phyloP scores from a whole-genome alignment of 352 stramenopile genomes.

The Phytophthora quininea region DNA sequence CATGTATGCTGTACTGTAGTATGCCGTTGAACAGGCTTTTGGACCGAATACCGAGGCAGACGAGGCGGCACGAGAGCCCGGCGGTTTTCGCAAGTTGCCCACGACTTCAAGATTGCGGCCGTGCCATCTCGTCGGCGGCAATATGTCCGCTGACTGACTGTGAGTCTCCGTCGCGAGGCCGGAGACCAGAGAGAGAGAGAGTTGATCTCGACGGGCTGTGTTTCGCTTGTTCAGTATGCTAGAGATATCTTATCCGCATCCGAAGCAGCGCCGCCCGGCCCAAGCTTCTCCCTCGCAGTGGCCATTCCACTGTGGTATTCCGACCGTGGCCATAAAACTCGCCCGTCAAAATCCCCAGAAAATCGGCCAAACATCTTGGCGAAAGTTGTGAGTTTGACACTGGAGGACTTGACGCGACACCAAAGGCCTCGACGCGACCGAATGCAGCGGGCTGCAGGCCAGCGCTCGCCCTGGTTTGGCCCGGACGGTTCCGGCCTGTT shows the following conservation, averaged over 20 bases:
- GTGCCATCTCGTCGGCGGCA: too few relatives aligned
- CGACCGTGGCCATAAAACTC: neutral
- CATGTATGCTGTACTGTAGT: too few relatives aligned
- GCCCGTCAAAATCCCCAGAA: too few relatives aligned
- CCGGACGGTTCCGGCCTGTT: neutral
- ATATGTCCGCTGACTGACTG: too few relatives aligned
- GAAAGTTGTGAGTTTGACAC: neutral
- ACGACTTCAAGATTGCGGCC: neutral
- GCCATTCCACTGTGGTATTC: conserved; percentile 2
- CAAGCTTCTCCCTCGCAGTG: neutral
- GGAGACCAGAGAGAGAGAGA: too few relatives aligned
- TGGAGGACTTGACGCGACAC: neutral
- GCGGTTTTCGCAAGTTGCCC: neutral
- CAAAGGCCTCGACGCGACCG: too few relatives aligned
- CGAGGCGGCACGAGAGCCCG: neutral
- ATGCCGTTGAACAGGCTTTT: too few relatives aligned
- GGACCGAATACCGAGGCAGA: neutral
- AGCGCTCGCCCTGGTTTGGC: neutral
- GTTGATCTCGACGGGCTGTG: too few relatives aligned
- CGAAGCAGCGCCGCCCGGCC: neutral
- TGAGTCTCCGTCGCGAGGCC: too few relatives aligned
- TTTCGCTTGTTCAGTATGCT: too few relatives aligned
- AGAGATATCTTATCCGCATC: too few relatives aligned
- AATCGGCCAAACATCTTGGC: neutral
- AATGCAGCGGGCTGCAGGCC: neutral